Evolutionary conservation across 495 filamentous ascomycete genomes (phyloP).

Genomic region (Corynascus novoguineensis): DNA sequence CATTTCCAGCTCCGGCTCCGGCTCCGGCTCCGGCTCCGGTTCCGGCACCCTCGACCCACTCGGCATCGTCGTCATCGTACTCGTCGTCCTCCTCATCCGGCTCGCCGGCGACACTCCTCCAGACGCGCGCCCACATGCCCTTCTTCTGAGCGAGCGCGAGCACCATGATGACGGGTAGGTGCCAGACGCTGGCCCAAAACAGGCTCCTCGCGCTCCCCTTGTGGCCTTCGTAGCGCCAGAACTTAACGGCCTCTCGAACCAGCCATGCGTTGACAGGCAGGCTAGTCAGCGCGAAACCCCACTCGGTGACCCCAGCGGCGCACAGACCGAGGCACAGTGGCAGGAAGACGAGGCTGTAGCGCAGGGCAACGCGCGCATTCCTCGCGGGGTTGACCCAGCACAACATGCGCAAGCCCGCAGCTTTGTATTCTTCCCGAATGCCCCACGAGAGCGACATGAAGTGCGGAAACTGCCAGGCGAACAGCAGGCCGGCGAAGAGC

Average conservation of each 20-base stretch:
- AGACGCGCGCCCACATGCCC: conserved; percentile 83
- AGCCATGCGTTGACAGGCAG: conserved; percentile 83
- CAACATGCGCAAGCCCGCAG: conserved; percentile 87
- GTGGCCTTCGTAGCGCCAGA: conserved; percentile 72
- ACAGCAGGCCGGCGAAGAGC: conserved; percentile 77
- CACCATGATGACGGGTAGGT: conserved; percentile 84
- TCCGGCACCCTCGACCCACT: not conserved
- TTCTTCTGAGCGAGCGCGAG: conserved; percentile 92
- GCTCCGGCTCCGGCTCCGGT: not conserved
- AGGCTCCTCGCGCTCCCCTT: conserved; percentile 77
- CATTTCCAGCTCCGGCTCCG: not conserved
- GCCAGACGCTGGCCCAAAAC: conserved; percentile 98
- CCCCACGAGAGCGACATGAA: conserved; percentile 88
- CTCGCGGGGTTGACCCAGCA: conserved; percentile 77
- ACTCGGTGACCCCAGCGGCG: conserved; percentile 77
- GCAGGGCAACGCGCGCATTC: conserved; percentile 78
- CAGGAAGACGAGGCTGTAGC: conserved; percentile 83
- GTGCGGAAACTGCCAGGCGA: conserved; percentile 97
- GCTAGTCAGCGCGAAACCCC: conserved; percentile 77
- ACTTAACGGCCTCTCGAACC: conserved; percentile 69
- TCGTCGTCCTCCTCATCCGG: conserved; percentile 45
- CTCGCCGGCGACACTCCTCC: conserved; percentile 60
- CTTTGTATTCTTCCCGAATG: conserved; percentile 83
- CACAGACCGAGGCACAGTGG: conserved; percentile 82
- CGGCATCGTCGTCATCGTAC: conserved; percentile 20